phyloP scores from a whole-genome alignment of 805 yeast genomes.

The Torulaspora microellipsoides region DNA sequence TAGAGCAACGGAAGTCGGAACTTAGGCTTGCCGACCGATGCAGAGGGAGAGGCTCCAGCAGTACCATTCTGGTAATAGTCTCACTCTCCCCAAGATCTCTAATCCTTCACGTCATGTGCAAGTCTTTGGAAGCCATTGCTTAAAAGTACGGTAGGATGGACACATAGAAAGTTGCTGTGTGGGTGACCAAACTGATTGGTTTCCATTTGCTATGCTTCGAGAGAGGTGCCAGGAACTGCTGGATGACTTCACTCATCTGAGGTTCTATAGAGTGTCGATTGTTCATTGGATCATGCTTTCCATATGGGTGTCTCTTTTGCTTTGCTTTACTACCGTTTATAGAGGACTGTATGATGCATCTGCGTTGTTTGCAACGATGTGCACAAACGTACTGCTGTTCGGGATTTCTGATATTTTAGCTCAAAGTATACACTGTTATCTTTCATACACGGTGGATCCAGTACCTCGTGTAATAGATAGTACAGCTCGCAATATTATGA shows the following conservation, averaged over 20 bases:
- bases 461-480: slow-evolving; percentile 19
- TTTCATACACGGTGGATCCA: slow-evolving; percentile 20
- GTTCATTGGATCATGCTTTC: slow-evolving; percentile 51
- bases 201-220: not conserved
- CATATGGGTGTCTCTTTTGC: slow-evolving; percentile 45
- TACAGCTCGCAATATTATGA: slow-evolving; percentile 12
- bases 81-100: too few relatives aligned
- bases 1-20: too few relatives aligned
- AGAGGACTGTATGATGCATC: slow-evolving; percentile 56
- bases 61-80: too few relatives aligned
- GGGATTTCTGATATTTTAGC: slow-evolving; percentile 93
- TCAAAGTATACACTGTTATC: slow-evolving; percentile 54
- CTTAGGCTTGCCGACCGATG: too few relatives aligned
- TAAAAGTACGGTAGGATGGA: slow-evolving; percentile 12
- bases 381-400: slow-evolving; percentile 73
- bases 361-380: slow-evolving; percentile 71
- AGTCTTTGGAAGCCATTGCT: slow-evolving; percentile 20
- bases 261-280: slow-evolving; percentile 47
- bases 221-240: not conserved
- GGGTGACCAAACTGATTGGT: not conserved
- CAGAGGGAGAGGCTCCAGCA: too few relatives aligned
- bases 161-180: not conserved
- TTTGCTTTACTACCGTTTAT: slow-evolving; percentile 53
- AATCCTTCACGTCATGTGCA: slow-evolving; percentile 20
- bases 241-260: slow-evolving; percentile 7